A percentile compares a stretch with the other conserved stretches of the same genome.
These are phyloP conservation scores for Claviceps maximensis DNA, from an alignment of 2,329 filamentous ascomycete species.

Conservation along the genomic window DNA sequence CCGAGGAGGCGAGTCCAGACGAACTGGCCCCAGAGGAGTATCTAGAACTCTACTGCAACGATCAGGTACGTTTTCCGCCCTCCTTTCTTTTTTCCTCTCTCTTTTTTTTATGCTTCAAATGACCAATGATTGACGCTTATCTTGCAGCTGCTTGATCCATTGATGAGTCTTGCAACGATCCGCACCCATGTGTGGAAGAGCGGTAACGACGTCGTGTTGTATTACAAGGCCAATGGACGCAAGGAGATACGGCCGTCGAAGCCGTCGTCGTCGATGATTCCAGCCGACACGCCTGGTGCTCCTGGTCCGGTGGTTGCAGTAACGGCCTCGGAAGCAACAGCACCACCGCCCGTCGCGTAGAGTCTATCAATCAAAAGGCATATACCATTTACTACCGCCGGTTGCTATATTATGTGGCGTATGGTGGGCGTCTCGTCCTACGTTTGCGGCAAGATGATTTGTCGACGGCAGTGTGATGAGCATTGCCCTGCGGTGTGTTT, in stretches of 20 bases:
- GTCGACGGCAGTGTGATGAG: too few species aligned
- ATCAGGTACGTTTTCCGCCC: slow-evolving; percentile 49
- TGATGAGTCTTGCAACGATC: slow-evolving; percentile 89
- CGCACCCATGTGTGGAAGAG: slow-evolving; percentile 89
- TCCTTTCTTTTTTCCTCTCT: background rate
- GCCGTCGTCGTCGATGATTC: slow-evolving; percentile 7
- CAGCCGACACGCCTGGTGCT: slow-evolving; percentile 12
- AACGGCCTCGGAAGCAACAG: slow-evolving; percentile 8
- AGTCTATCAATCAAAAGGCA: background rate
- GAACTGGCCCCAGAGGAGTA: slow-evolving; percentile 77
- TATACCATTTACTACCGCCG: background rate
- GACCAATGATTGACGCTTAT: background rate
- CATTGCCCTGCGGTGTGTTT: too few species aligned
- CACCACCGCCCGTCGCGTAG: background rate
- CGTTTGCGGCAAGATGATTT: too few species aligned
- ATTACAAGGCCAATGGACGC: slow-evolving; percentile 86
- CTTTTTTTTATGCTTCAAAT: background rate
- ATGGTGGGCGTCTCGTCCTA: background rate
- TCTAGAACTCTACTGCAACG: slow-evolving; percentile 87
- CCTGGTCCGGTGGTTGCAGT: slow-evolving; percentile 7
- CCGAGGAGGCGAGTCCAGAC: slow-evolving; percentile 43
- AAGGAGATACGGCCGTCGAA: slow-evolving; percentile 37
- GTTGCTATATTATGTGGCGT: background rate
- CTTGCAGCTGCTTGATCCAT: slow-evolving; percentile 51
- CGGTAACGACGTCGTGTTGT: slow-evolving; percentile 79